Conservation (phyloP, 306 rosid species). For the Pterocarpus macrocarpus region DNA sequence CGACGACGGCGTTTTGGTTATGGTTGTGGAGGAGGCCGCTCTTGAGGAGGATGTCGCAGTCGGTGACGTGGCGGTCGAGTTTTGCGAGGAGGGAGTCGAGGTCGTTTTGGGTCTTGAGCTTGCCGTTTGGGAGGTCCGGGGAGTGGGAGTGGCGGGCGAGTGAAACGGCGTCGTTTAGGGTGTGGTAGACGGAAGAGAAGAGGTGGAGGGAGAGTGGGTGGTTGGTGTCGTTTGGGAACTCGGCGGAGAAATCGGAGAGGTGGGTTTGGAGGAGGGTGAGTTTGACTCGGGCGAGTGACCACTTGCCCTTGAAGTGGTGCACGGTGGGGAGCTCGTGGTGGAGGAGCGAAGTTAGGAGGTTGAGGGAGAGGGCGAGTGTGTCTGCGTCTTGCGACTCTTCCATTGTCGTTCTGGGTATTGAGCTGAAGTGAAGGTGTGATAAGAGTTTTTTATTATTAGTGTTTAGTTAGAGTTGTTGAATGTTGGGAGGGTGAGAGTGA, state of each 20-base stretch:
- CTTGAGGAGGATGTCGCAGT: conserved; percentile 76
- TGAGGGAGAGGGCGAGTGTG: conserved; percentile 46
- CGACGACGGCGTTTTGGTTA: conserved; percentile 24
- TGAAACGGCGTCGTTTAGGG: conserved; percentile 63
- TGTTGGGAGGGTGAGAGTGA: too few species aligned
- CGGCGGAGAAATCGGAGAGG: conserved; percentile 68
- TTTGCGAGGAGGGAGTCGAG: conserved; percentile 73
- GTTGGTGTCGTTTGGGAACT: conserved; percentile 50
- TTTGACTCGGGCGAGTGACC: conserved; percentile 71
- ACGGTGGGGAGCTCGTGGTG: conserved; percentile 60
- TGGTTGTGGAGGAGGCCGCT: conserved; percentile 69
- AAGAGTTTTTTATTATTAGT: too few species aligned
- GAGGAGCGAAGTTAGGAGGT: conserved; percentile 54
- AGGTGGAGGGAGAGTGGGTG: conserved; percentile 75
- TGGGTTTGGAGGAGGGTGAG: conserved; percentile 75
- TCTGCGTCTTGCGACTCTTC: conserved; percentile 58
- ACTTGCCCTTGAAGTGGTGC: conserved; percentile 71
- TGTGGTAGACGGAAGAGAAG: conserved; percentile 55
- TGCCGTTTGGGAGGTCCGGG: conserved; percentile 60
- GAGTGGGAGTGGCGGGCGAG: conserved; percentile 63
- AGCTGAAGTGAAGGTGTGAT: too few species aligned
- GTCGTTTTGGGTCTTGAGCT: conserved; percentile 90
- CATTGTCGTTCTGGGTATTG: conserved; percentile 50
- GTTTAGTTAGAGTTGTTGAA: too few species aligned
- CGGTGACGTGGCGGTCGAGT: conserved; percentile 69